Base-by-base conservation (phyloP, 2,329 filamentous ascomycete genomes). In the Botrytis fragariae region DNA sequence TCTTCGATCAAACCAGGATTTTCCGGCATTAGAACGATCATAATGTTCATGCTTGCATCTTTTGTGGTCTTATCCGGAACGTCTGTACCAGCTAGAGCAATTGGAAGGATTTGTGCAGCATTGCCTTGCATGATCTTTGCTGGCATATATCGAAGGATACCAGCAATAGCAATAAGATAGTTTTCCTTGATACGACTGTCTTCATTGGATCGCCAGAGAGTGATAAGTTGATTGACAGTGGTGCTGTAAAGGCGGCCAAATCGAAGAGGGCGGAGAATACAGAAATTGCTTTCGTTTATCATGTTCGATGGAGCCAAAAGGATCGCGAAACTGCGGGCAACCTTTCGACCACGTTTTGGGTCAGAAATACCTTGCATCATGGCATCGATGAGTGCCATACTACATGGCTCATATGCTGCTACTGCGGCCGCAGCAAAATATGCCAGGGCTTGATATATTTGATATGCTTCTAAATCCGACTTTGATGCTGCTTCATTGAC, bases 281-380 rank as follows among this genome's bases (percentile, higher is more conserved):
- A 79, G 72, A 76, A 79, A 72, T 81, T 80, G n/a, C 75, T 60
- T 59, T 79, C 75, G 22, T 67, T 77, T 35, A 82, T 74, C 32
- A 80, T 74, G 3, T 75, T 70, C 5, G 79, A 80, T 2, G 77
- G 75, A 0, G 73, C 77, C 3, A 81, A 71, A 3, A 82, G 74
- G 25, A 80, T 75, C 12, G 76, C 73, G 73, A 81, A 81, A 29
- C 74, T 75, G 61, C 77, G 74, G 7, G 80, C 78, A 20, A 78
- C 74, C 35, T 76, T 77, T 25, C 75, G 73, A 18, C 77, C 77
- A 25, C 72, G 37, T 18, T 45, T 60, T 25, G 72, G 67, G 44
- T 77, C 63, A 9, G 72, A 65, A 8, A 80, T 71, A 10, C 76
- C 76, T 10, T 74, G 45, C n/a, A 78, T 68, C 76, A 81, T 79